Evolutionary conservation across 768 basidiomycete genomes (phyloP), one percentile per base, ranked within the genome.

Genomic region (Macrocybe gigantea): DNA sequence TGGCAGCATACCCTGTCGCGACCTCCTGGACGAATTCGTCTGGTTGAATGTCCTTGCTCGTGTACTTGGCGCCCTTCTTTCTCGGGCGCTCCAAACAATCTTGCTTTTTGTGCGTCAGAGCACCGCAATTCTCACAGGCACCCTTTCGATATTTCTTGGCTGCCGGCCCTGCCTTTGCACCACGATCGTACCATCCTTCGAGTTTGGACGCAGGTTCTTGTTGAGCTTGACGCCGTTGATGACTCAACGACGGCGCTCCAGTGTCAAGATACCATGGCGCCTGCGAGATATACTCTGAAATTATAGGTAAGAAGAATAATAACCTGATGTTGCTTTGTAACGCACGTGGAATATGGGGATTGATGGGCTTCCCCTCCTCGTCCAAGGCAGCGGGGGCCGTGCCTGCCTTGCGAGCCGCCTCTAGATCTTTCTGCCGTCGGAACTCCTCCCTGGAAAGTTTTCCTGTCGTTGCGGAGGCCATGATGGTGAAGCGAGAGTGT

Each of bases 181-280:
- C 91, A 53, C 95, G 79, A 66, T 92, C 88, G 64, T 96, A 97
- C 88, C 93, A 94, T 50, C 80, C 79, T 56, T 93, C 84, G 56
- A 94, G 82, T 64, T 88, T 89, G 61, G 74, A 72, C 7, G 78
- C 64, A 47, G 72, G 68, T 30, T 68, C 60, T 36, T 77, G 78
- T 53, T 83, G 82, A 31, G 85, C 81, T 14, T 78, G 84, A 52
- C 84, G 82, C 56, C 95, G 85, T 64, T 99, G 96, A 74, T 97
- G 95, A 61, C 84, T 90, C 47, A 99, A 77, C 7, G 93, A 93
- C 1, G 96, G 93, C 33, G 80, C 85, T 40, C 93, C 96, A 5
- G 88, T 93, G 66, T 97, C 91, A 55, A 95, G 80, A 67, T 98
- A 99, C 96, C 96, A 99, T 49, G 96, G 96, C 6, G 93, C 95